Conservation (phyloP, 768 basidiomycete genomes). For the Trametes elegans region DNA sequence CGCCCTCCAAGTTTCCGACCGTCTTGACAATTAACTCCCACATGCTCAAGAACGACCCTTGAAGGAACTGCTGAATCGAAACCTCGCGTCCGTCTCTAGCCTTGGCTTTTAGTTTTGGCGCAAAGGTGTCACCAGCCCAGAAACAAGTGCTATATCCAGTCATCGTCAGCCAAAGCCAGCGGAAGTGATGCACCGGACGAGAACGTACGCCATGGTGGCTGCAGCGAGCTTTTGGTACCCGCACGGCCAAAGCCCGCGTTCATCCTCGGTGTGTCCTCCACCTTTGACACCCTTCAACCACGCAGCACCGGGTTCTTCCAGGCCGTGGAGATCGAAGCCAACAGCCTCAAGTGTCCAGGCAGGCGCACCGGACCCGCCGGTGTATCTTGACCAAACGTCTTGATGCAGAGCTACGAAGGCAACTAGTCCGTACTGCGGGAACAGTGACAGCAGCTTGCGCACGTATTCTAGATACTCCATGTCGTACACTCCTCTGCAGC, state of each 20-base stretch:
- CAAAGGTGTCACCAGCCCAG: slow-evolving; percentile 88
- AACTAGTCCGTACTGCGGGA: slow-evolving; percentile 69
- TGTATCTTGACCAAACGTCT: slow-evolving; percentile 94
- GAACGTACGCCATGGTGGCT: slow-evolving; percentile 84
- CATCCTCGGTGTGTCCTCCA: slow-evolving; percentile 71
- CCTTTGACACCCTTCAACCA: slow-evolving; percentile 82
- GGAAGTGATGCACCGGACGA: not conserved
- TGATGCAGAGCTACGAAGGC: slow-evolving; percentile 87
- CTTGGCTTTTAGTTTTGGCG: slow-evolving; percentile 66
- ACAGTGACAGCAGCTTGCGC: slow-evolving; percentile 58
- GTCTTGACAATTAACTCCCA: slow-evolving; percentile 65
- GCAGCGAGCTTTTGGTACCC: slow-evolving; percentile 94
- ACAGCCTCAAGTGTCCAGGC: slow-evolving; percentile 90
- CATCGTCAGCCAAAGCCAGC: not conserved
- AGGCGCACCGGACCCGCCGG: slow-evolving; percentile 94
- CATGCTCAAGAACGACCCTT: slow-evolving; percentile 77
- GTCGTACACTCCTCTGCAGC: slow-evolving; percentile 77
- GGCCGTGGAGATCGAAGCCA: slow-evolving; percentile 77
- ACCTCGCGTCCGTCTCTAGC: slow-evolving; percentile 46
- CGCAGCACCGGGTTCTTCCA: slow-evolving; percentile 84
- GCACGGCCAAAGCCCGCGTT: slow-evolving; percentile 88
- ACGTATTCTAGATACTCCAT: slow-evolving; percentile 80
- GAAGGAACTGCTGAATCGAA: slow-evolving; percentile 79
- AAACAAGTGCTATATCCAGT: slow-evolving; percentile 71
- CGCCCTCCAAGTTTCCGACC: slow-evolving; percentile 71